Base-by-base conservation (phyloP, 139 green algal species). In the Closterium sp. region DNA sequence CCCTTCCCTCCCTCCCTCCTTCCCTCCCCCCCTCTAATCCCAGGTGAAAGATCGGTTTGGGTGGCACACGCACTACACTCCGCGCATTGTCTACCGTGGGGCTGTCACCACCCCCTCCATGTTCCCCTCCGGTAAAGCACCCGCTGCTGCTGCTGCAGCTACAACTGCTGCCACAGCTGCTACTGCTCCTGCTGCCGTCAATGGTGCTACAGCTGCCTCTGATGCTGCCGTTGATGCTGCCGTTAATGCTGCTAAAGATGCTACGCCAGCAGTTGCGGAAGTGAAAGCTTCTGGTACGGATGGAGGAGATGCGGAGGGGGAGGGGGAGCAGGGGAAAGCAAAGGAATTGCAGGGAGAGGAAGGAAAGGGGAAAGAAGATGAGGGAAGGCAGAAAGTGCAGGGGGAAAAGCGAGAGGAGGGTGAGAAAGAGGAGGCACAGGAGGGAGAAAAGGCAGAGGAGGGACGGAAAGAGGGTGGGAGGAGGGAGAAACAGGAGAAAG, bases 81-180 rank as follows among this genome's bases (percentile, higher is more conserved):
- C 94, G n/a, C 69, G 94, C 10, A 81, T 94, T 25, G n/a, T 23
- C 12, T 30, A 88, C 84, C 33, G 92, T 3, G 88, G 34, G 21
- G 31, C 28, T 31, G 94, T 55, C 33, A 34, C 94, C 66, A 33
- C 84, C 30, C 93, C 92, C 30, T 97, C 91, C 87, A 98, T 98
- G 96, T 99, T 99, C 94, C 96, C 97, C 1, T 91, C 94, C 28
- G 94, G 94, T 94, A 84, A 33, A 28, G 64, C 31, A 89, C 66
- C 32, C 88, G 7, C 87, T 38, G 84, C 86, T 86, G 33, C 33
- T 12, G 86, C 66, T n/a, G 28, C 25, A 38, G 34, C 64, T 21
- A 31, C 85, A 19, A 35, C 69, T 43, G 90, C 19, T n/a, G 25
- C 84, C 4, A 21, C 30, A 33, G 55, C 84, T 33, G 85, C 85